Conservation (phyloP, 148 eudicot genomes). For the Chenopodium album region DNA sequence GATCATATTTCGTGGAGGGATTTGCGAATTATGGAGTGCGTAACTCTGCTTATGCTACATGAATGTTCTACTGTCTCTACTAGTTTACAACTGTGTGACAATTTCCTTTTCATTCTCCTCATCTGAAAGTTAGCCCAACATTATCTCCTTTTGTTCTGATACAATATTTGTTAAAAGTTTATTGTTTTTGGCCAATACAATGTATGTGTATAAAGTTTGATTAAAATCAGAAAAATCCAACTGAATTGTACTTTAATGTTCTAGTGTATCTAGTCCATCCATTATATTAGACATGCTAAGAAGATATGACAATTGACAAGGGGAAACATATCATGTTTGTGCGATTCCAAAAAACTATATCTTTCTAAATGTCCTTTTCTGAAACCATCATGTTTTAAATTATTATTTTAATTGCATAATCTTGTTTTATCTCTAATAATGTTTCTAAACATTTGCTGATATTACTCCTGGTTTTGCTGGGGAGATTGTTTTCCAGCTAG, state of each 20-base stretch:
- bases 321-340: slow-evolving; percentile 19
- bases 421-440: slow-evolving; percentile 9
- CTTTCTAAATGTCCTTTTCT: slow-evolving; percentile 8
- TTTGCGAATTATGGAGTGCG: too few relatives aligned
- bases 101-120: neutral
- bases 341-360: neutral
- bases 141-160: too few relatives aligned
- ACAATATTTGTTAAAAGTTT: too few relatives aligned
- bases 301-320: slow-evolving; percentile 10
- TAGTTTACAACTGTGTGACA: neutral
- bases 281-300: slow-evolving; percentile 2
- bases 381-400: neutral
- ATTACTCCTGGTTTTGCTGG: slow-evolving; percentile 7
- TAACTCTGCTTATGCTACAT: neutral
- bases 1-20: too few relatives aligned
- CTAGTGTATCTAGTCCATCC: neutral
- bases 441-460: slow-evolving; percentile 2
- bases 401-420: neutral
- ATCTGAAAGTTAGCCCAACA: too few relatives aligned
- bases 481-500: too few relatives aligned
- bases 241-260: neutral
- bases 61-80: neutral
- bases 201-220: neutral
- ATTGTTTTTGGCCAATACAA: too few relatives aligned
- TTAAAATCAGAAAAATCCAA: slow-evolving; percentile 10